These are phyloP conservation scores for Lithohypha guttulata DNA, from an alignment of 2,329 filamentous ascomycete species.

Conservation along the genomic window DNA sequence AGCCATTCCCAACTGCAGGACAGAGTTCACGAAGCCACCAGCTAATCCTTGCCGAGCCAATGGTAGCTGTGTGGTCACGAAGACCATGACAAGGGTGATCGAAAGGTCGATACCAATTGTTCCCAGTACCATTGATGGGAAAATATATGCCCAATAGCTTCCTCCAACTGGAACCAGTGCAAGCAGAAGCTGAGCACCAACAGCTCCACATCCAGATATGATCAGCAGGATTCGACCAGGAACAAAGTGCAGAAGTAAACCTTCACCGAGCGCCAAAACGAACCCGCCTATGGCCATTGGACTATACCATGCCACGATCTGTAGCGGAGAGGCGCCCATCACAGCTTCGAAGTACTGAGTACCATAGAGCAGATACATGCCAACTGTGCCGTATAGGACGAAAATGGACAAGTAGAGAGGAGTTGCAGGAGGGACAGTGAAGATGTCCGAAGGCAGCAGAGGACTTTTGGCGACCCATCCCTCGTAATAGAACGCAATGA, in stretches of 20 bases:
- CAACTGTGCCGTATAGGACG: constrained; percentile 57
- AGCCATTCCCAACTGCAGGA: constrained; percentile 62
- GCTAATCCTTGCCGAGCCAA: constrained; percentile 58
- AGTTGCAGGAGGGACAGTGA: constrained; percentile 57
- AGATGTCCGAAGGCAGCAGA: constrained; percentile 59
- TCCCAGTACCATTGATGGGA: constrained; percentile 50
- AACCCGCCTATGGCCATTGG: constrained; percentile 60
- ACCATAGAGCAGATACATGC: constrained; percentile 58
- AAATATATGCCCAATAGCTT: constrained; percentile 63
- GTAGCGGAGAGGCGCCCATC: constrained; percentile 48
- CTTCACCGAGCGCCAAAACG: constrained; percentile 51
- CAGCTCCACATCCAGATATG: constrained; percentile 49
- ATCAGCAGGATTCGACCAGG: constrained; percentile 53
- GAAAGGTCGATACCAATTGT: constrained; percentile 67
- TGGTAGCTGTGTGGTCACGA: constrained; percentile 63
- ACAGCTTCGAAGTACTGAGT: constrained; percentile 58
- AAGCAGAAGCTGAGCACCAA: constrained; percentile 51
- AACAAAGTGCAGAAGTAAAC: constrained; percentile 56
- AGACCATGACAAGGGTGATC: constrained; percentile 66
- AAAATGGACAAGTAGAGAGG: constrained; percentile 51
- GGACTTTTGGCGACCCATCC: constrained; percentile 58
- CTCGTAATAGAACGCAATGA: constrained; percentile 57
- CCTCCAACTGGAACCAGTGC: constrained; percentile 49
- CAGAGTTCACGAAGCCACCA: constrained; percentile 58
- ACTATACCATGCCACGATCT: constrained; percentile 57